Evolutionary conservation across 192 early-diverging fungal genomes (phyloP), one percentile per base, ranked within the genome.

Genomic region (Entomortierella lignicola): DNA sequence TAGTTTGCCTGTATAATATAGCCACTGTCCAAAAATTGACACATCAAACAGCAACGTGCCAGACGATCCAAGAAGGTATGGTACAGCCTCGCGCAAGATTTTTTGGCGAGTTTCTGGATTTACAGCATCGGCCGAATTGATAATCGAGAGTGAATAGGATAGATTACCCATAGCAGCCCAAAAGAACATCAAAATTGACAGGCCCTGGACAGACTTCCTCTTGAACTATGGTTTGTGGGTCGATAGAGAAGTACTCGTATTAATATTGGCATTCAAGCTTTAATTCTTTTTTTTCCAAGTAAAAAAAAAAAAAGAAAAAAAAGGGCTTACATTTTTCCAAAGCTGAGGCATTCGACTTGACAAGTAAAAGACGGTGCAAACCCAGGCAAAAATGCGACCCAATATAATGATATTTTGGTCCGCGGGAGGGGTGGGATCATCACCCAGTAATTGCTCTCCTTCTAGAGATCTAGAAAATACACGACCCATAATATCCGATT

Each of bases 261-360:
- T n/a, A 63, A 62, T 59, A 25, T 55, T n/a, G 4, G 23, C 0
- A 12, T 21, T 25, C 21, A 44, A 0, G 26, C 11, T 41, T 0
- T 37, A 43, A 37, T 31, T 6, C 39, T 42, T 42, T 10, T 6
- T 42, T 42, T 42, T 42, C 13, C 39, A 42, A 42, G 39, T 10
- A 42, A 29, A 31, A 37, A 44, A 63, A 27, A 50, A 27, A 43
- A 23, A 20, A 21, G n/a, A 18, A 21, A 52, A 52, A 18, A 52
- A 25, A 52, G 4, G 23, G 26, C 64, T 26, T 72, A 84, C 83
- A 71, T 94, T 95, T 48, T 88, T 90, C 80, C 83, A 87, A 50
- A 95, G 85, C 69, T 95, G 94, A 26, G 94, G 94, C 43, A 95
- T 81, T 11, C 93, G 85, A 21, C 90, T 91, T 7, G 87, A 80